phyloP scores from a whole-genome alignment of 495 filamentous ascomycete genomes.

The Penicillium roqueforti region DNA sequence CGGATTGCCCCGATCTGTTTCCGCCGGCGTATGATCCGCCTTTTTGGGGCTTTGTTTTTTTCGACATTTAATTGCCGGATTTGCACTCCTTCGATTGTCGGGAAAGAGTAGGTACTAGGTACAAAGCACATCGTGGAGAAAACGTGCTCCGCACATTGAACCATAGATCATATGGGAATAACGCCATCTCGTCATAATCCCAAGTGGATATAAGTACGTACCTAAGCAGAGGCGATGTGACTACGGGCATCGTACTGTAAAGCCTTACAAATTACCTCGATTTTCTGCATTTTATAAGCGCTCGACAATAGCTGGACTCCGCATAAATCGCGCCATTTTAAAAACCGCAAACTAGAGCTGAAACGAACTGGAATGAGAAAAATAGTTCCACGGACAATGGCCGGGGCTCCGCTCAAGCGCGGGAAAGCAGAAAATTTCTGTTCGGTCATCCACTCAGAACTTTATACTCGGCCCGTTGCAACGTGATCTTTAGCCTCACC shows the following conservation, averaged over 20 bases:
- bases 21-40: not conserved
- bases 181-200: conserved; percentile 9
- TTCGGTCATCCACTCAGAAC: conserved; percentile 9
- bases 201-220: not conserved
- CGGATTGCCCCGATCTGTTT: conserved; percentile 17
- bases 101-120: no score
- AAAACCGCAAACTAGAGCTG: not conserved
- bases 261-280: not conserved
- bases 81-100: not conserved
- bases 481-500: conserved; percentile 19
- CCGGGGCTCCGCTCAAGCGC: conserved; percentile 8
- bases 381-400: not conserved
- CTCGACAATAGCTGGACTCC: no score
- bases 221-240: not conserved
- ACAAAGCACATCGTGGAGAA: not conserved
- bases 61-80: not conserved
- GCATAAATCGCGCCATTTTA: conserved; percentile 4
- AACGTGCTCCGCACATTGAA: not conserved
- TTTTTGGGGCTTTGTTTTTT: not conserved
- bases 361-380: not conserved
- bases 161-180: not conserved
- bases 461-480: conserved; percentile 24
- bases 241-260: not conserved
- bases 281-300: not conserved
- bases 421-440: conserved; percentile 27